Evolutionary conservation across 768 basidiomycete genomes (phyloP), one percentile per base, ranked within the genome.

Genomic region (Clitopilus passeckerianus): DNA sequence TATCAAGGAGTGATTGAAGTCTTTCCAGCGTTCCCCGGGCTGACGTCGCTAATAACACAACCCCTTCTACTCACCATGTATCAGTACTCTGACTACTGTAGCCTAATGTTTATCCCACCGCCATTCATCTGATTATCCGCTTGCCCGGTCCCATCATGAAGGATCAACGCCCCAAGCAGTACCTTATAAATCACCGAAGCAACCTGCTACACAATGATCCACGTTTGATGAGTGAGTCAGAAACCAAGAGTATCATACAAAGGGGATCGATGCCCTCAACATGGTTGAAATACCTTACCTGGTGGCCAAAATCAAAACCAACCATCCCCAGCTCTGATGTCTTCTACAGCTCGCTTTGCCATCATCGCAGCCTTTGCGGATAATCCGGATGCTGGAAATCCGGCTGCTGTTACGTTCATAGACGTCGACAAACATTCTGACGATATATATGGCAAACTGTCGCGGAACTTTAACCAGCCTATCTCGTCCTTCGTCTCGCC

Each of bases 381-480:
- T 59, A 60, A 73, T 61, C 58, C 76, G 57, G 70, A 78, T 65
- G 68, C 70, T 12, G 80, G 81, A 1, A 82, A 81, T 61, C 80
- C 80, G 0, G 79, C 80, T 2, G 72, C 69, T 6, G 67, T 80
- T 41, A 67, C 78, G 55, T 72, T 79, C 60, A 63, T 75, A 6
- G 72, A 77, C 57, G 58, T 67, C 1, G 56, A 65, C 33, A 59
- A 64, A 6, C 18, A 50, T 50, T 60, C 76, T 8, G 59, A 62
- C 0, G 71, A 71, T 7, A 65, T 63, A 6, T 69, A 80, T 12
- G 64, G 63, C 53, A 65, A 68, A 16, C 72, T 80, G 22, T 71
- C 80, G 1, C 66, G 64, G 55, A 80, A 79, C 58, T 69, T 84
- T 30, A 77, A 77, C 58, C 80, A 82, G 58, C 80, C 81, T 8